Conservation (phyloP, 139 green algal genomes). For the Tetradesmus obliquus region DNA sequence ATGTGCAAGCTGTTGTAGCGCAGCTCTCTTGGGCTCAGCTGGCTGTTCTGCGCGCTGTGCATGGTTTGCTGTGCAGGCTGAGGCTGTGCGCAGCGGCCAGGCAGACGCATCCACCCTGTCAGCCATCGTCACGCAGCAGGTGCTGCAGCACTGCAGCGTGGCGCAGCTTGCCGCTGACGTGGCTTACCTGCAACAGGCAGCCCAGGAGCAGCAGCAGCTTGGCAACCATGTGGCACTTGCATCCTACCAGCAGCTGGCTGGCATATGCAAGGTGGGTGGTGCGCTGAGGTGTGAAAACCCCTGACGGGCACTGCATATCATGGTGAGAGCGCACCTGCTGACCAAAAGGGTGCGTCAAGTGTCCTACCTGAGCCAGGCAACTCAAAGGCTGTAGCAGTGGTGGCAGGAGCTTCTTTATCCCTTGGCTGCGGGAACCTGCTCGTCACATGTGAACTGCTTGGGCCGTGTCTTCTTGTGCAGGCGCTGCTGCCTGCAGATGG, state of each 20-base stretch:
- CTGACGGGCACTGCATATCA: too few relatives aligned
- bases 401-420: too few relatives aligned
- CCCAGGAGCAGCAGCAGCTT: neutral
- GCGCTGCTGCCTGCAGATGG: slow-evolving; percentile 16
- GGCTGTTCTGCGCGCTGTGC: neutral
- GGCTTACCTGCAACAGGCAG: neutral
- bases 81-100: slow-evolving; percentile 4
- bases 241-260: slow-evolving; percentile 6
- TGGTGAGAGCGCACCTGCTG: too few relatives aligned
- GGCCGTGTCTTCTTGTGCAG: neutral
- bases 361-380: too few relatives aligned
- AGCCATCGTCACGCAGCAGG: slow-evolving; percentile 15
- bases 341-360: too few relatives aligned
- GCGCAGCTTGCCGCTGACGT: slow-evolving; percentile 20
- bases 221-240: neutral
- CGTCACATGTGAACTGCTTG: neutral
- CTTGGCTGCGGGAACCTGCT: neutral
- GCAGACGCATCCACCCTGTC: slow-evolving; percentile 1
- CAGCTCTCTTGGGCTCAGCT: neutral
- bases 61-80: neutral
- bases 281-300: too few relatives aligned
- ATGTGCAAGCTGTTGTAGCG: too few relatives aligned
- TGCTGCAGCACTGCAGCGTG: slow-evolving; percentile 16
- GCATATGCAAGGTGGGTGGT: neutral
- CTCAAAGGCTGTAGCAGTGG: too few relatives aligned